These are phyloP conservation scores for Ilex paraguariensis DNA, from an alignment of 305 asterid species.

Conservation along the genomic window DNA sequence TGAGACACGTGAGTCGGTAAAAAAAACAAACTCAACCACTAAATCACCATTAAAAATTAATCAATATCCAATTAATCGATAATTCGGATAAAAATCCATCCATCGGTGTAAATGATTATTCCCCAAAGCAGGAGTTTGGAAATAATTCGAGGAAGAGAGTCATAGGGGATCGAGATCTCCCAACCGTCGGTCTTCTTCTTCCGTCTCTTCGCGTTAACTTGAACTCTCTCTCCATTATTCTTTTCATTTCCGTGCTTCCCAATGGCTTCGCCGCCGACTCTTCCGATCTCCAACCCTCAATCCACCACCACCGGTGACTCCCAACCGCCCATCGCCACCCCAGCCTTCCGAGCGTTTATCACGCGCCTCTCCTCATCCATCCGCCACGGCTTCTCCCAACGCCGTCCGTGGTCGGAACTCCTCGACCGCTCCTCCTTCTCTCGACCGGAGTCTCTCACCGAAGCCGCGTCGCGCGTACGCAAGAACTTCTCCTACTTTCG, in stretches of 20 bases:
- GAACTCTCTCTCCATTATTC: not conserved
- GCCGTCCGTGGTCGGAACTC: slow-evolving; percentile 66
- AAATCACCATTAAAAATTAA: no score
- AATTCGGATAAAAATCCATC: no score
- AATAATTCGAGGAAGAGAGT: no score
- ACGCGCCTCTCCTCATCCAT: slow-evolving; percentile 36
- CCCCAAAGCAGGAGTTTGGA: no score
- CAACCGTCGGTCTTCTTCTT: not conserved
- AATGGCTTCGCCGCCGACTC: slow-evolving; percentile 47
- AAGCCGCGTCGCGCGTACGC: slow-evolving; percentile 64
- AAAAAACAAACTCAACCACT: no score
- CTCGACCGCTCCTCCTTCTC: slow-evolving; percentile 54
- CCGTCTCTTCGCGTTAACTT: not conserved
- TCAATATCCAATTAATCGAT: no score
- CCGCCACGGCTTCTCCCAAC: slow-evolving; percentile 52
- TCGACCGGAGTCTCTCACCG: slow-evolving; percentile 58
- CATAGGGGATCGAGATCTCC: no score
- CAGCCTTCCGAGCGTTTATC: slow-evolving; percentile 54
- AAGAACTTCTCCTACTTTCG: slow-evolving; percentile 57
- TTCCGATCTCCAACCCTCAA: slow-evolving; percentile 40
- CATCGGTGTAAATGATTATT: no score
- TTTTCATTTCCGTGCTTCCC: not conserved
- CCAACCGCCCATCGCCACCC: slow-evolving; percentile 44
- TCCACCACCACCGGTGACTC: slow-evolving; percentile 5
- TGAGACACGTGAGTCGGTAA: no score